Evolutionary conservation across 306 rosid species (phyloP), one percentile per base, ranked within the genome.

Genomic region (Prunus mongolica): DNA sequence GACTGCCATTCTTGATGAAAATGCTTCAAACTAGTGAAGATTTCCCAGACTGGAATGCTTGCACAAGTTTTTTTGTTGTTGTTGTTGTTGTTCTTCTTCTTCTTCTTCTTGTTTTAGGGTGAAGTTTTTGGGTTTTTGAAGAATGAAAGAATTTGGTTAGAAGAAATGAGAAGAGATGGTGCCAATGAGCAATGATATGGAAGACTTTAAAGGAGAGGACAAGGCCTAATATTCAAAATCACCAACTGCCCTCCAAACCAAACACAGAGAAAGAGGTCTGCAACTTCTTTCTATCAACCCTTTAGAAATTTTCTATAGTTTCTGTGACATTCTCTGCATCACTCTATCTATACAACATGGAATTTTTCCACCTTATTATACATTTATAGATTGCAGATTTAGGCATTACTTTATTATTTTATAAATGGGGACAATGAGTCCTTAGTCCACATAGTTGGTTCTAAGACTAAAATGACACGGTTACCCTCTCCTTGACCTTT

Each of bases 401-500:
- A 25, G 25, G 19, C 32, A 3, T 44, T 71, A 60, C 13, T 68
- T 19, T 50, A 60, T 32, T 27, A 66, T 12, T 75, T 78, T 6
- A 56, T 72, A 45, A 41, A 44, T 44, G 8, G 19, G 78, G 81
- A 76, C 56, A 55, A 85, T 69, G 87, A 65, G 79, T 68, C 76
- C 73, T 11, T 70, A 64, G 90, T 88, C 88, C 73, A 67, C 58
- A 58, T 19, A 15, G 81, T 74, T 78, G 82, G 81, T 72, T 75
- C 24, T 19, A 2, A 6, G 62, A 63, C 20, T 2, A 34, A 81
- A 87, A 82, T 77, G 86, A 86, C 96, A 54, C 2, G 73, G 74
- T 45, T 82, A 63, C 80, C 92, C 97, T 81, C 81, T 83, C 82
- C 81, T 87, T 85, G 91, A 86, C 91, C 91, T 49, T 47, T 62